phyloP scores from a whole-genome alignment of 306 rosid genomes.

The Quercus wislizeni region DNA sequence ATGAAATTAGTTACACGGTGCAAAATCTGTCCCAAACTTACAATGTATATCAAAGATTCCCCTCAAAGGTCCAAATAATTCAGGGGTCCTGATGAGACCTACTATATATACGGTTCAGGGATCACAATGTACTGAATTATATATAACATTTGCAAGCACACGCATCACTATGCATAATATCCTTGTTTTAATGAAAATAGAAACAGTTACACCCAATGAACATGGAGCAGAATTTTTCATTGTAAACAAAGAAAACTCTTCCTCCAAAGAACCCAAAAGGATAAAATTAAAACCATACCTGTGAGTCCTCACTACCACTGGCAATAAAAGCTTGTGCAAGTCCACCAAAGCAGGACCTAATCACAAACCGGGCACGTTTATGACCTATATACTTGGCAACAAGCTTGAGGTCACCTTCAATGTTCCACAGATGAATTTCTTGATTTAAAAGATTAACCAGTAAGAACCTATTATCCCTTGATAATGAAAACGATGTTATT shows the following conservation, averaged over 20 bases:
- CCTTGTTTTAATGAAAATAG: neutral
- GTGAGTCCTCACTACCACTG: slow-evolving; percentile 99
- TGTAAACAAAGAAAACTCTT: neutral
- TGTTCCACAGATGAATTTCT: slow-evolving; percentile 96
- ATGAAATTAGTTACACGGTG: too few species aligned
- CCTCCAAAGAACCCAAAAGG: neutral
- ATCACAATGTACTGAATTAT: neutral
- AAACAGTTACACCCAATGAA: neutral
- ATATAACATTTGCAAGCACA: neutral
- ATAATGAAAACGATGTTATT: slow-evolving; percentile 79
- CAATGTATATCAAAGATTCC: neutral
- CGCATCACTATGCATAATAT: neutral
- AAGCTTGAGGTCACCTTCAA: slow-evolving; percentile 64
- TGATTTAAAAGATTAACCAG: slow-evolving; percentile 83
- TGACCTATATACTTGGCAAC: slow-evolving; percentile 81
- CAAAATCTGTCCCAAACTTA: neutral
- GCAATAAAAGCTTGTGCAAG: slow-evolving; percentile 84
- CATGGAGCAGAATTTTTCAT: neutral
- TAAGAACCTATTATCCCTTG: slow-evolving; percentile 75
- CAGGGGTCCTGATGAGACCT: neutral
- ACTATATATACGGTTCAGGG: neutral
- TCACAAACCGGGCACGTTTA: slow-evolving; percentile 69
- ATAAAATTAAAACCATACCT: slow-evolving; percentile 53
- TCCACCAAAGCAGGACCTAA: slow-evolving; percentile 98
- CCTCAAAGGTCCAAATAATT: neutral